Conservation (phyloP, 495 filamentous ascomycete genomes). For the Echria macrotheca region DNA sequence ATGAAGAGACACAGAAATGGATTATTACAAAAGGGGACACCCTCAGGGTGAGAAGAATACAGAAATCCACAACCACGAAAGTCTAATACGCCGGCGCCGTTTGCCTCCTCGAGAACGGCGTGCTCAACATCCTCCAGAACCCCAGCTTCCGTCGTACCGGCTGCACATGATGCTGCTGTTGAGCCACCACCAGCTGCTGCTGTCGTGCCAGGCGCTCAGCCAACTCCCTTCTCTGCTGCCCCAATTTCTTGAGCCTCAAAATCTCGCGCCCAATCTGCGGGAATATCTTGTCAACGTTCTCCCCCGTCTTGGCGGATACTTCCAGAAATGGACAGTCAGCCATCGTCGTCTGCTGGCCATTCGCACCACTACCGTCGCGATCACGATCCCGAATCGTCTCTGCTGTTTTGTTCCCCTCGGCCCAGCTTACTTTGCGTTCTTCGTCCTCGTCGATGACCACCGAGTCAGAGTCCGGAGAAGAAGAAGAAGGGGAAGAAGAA, state of each 20-base stretch:
- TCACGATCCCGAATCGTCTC: conserved; percentile 16
- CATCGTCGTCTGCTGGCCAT: not conserved
- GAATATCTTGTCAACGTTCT: conserved; percentile 31
- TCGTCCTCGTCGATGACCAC: conserved; percentile 18
- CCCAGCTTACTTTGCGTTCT: conserved; percentile 24
- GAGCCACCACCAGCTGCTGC: not conserved
- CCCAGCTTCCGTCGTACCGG: conserved; percentile 6
- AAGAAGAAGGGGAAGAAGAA: no score
- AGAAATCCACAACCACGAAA: no score
- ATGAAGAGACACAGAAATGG: no score
- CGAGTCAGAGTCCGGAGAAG: no score
- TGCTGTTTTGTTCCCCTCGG: conserved; percentile 24
- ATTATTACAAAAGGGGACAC: no score
- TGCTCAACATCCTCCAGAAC: conserved; percentile 13
- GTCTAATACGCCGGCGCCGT: no score
- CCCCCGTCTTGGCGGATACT: conserved; percentile 35
- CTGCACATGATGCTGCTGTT: not conserved
- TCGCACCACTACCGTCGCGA: no score
- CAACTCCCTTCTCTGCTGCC: conserved; percentile 20
- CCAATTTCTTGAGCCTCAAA: conserved; percentile 20
- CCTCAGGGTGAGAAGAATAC: no score
- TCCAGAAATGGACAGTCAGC: conserved; percentile 26
- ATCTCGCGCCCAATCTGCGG: conserved; percentile 26
- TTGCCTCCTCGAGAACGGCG: conserved; percentile 13
- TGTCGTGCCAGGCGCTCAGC: conserved; percentile 5